phyloP scores from a whole-genome alignment of 148 eudicot species.

The Rhododendron vialii region DNA sequence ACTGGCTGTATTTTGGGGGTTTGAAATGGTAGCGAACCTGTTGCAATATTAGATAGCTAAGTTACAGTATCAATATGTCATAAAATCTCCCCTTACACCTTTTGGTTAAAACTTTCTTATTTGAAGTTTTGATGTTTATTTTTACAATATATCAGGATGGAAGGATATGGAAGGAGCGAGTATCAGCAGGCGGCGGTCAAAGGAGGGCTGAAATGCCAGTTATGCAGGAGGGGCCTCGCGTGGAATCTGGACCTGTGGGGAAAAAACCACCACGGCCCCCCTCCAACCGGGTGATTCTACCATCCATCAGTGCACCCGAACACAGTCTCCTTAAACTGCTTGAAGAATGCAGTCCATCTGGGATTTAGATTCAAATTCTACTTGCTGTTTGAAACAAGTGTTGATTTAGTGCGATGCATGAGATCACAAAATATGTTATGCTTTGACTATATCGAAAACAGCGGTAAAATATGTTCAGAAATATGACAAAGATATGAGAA shows the following conservation, averaged over 20 bases:
- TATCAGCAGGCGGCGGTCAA: conserved; percentile 48
- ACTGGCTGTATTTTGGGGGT: background rate
- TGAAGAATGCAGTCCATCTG: conserved; percentile 55
- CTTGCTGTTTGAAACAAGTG: background rate
- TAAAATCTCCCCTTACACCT: background rate
- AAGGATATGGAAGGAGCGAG: conserved; percentile 92
- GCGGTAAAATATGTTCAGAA: background rate
- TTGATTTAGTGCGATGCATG: background rate
- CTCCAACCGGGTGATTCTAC: conserved; percentile 53
- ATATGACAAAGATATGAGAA: background rate
- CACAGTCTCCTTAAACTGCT: conserved; percentile 68
- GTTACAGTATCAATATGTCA: background rate
- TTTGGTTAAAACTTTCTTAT: background rate
- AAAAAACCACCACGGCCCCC: conserved; percentile 28
- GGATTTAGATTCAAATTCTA: conserved; percentile 9
- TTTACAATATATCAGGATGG: conserved; percentile 55
- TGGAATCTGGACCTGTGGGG: conserved; percentile 29
- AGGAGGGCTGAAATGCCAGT: conserved; percentile 62
- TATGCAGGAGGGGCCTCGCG: conserved; percentile 41
- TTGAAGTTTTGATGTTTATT: background rate
- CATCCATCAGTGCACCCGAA: conserved; percentile 90
- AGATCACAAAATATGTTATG: background rate
- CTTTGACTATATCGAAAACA: background rate
- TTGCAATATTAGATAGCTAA: background rate
- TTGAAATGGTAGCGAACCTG: background rate